Evolutionary conservation across 331 rosid species (phyloP).

Genomic region (Quercus tomentella): DNA sequence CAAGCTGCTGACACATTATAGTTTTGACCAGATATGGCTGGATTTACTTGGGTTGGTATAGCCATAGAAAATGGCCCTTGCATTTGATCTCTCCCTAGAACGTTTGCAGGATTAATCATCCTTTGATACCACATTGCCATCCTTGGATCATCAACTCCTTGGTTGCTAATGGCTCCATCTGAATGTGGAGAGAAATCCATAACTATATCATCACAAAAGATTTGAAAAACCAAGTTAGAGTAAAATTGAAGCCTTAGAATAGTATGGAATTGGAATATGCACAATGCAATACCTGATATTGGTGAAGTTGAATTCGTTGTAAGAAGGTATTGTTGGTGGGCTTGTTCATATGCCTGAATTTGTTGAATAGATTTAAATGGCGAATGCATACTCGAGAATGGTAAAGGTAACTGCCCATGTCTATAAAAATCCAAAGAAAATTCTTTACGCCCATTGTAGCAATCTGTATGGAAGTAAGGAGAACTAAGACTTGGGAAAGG

Average conservation of each 20-base stretch:
- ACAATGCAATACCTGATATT: neutral
- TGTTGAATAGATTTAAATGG: neutral
- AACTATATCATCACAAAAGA: slow-evolving; percentile 11
- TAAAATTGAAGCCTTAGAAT: neutral
- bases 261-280: neutral
- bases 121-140: slow-evolving; percentile 16
- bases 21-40: neutral
- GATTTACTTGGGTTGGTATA: neutral
- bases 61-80: neutral
- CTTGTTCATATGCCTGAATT: neutral
- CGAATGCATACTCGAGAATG: neutral
- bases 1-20: neutral
- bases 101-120: neutral
- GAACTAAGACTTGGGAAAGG: slow-evolving; percentile 26
- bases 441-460: slow-evolving; percentile 1
- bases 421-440: slow-evolving; percentile 4
- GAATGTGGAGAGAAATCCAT: slow-evolving; percentile 17
- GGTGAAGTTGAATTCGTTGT: neutral
- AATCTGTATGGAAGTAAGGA: slow-evolving; percentile 28
- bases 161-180: slow-evolving; percentile 12
- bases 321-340: neutral
- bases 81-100: neutral
- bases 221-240: neutral
- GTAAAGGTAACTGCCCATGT: neutral
- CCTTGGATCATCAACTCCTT: neutral